phyloP scores from a whole-genome alignment of 2,329 filamentous ascomycete genomes.

The Calycina herbarum region DNA sequence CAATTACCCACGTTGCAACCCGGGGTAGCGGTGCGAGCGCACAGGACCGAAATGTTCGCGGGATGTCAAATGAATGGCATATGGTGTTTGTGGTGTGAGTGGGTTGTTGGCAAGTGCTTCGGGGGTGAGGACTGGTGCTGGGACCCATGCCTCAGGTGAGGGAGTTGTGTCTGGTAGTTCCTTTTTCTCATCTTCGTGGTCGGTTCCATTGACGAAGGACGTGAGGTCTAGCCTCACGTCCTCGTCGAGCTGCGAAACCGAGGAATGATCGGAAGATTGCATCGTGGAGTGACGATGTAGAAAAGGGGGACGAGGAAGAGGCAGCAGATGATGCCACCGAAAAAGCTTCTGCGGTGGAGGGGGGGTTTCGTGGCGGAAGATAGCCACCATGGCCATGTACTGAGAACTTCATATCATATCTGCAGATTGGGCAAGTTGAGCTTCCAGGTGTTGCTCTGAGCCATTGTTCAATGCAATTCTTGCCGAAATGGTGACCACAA shows the following conservation, averaged over 20 bases:
- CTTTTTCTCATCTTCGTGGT: background rate
- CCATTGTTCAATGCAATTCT: no score
- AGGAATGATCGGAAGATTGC: slow-evolving; percentile 28
- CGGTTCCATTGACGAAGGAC: slow-evolving; percentile 9
- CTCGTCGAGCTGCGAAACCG: slow-evolving; percentile 20
- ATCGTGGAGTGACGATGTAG: slow-evolving; percentile 24
- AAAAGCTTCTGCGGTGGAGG: no score
- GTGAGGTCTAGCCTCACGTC: slow-evolving; percentile 12
- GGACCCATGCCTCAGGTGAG: slow-evolving; percentile 10
- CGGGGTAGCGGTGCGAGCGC: slow-evolving; percentile 33
- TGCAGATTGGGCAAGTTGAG: no score
- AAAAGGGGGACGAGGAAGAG: no score
- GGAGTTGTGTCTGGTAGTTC: slow-evolving; percentile 3
- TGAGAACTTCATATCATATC: no score
- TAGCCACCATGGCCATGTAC: no score
- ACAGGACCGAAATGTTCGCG: slow-evolving; percentile 31
- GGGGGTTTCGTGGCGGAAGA: no score
- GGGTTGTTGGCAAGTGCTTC: slow-evolving; percentile 31
- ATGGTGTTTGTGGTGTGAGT: slow-evolving; percentile 25
- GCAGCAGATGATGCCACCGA: no score
- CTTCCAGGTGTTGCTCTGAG: no score
- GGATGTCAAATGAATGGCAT: slow-evolving; percentile 31
- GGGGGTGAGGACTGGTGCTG: slow-evolving; percentile 23
- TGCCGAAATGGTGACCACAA: no score
- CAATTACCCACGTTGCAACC: no score